Evolutionary conservation across 228 moss, liverwort and hornwort species (phyloP).

Genomic region (Sphagnum fallax): DNA sequence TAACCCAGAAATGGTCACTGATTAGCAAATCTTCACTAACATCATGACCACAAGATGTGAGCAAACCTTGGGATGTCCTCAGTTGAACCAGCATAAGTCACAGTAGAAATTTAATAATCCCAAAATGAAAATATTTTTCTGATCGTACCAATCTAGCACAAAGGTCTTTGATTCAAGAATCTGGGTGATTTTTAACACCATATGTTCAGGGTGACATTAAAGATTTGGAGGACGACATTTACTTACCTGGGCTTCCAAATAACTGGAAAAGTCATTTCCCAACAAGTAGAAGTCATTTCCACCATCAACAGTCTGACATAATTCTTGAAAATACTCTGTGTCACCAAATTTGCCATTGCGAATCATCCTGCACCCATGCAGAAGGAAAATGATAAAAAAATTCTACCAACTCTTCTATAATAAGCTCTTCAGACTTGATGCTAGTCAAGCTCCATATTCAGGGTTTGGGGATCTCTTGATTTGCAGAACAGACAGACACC

Average conservation of each 20-base stretch:
- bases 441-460: neutral
- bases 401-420: neutral
- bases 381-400: slow-evolving; percentile 5
- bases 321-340: slow-evolving; percentile 63
- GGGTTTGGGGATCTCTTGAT: too few relatives aligned
- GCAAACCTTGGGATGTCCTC: neutral
- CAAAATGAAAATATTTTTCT: neutral
- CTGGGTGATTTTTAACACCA: neutral
- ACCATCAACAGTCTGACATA: slow-evolving; percentile 78
- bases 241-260: slow-evolving; percentile 72
- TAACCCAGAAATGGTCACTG: neutral
- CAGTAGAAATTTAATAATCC: neutral
- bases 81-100: neutral
- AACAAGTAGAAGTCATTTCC: slow-evolving; percentile 76
- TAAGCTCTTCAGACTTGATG: neutral
- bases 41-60: neutral
- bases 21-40: too few relatives aligned
- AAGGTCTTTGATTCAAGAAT: neutral
- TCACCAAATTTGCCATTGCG: slow-evolving; percentile 76
- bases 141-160: neutral
- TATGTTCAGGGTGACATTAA: neutral
- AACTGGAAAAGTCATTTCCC: slow-evolving; percentile 82
- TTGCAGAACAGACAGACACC: neutral
- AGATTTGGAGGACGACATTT: neutral
- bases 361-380: slow-evolving; percentile 53